Base-by-base conservation (phyloP, 2,329 filamentous ascomycete genomes). In the Daldinia eschscholtzii region DNA sequence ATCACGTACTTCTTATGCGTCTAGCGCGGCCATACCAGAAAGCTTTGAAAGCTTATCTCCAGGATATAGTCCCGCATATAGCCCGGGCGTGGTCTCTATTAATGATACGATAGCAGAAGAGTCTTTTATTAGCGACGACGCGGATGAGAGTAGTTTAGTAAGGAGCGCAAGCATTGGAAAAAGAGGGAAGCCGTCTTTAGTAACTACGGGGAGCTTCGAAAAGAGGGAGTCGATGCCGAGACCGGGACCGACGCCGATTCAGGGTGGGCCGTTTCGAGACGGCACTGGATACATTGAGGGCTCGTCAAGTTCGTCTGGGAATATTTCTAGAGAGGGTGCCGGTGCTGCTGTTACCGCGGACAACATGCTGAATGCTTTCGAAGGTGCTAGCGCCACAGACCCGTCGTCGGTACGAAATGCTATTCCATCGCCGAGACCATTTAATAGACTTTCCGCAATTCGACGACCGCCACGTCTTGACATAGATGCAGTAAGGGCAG, bases 401-500 rank as follows among this genome's bases (percentile, higher is more conserved):
- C 79, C 82, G 6, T 76, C 80, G 6, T 80, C 75, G 1, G 68
- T 76, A 10, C 70, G 72, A 26, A 76, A 73, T 28, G 72, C 64
- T 4, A 73, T 74, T n/a, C 72, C 77, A 15, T 76, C 75, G 20
- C 72, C 76, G 18, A 74, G 78, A 46, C 68, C 79, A 0, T 84
- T 79, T 41, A 57, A 57, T 71, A 86, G 82, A 18, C 72, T 88
- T 26, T 89, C 88, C 10, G 86, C 85, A 12, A 83, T 90, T 63
- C 83, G 85, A 72, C 82, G 87, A 56, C 94, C 95, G 35, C 92
- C 93, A 3, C 88, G 88, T 39, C 83, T 98, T 3, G 90, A 98
- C 76, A 91, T 98, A 26, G 91, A 94, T 76, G 92, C 92, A 3
- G 92, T 97, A 3, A 88, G 89, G 71, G 89, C 91, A 58, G 92